These are phyloP conservation scores for Soucietia sequanensis DNA, from an alignment of 805 yeast genomes.

Conservation along the genomic window DNA sequence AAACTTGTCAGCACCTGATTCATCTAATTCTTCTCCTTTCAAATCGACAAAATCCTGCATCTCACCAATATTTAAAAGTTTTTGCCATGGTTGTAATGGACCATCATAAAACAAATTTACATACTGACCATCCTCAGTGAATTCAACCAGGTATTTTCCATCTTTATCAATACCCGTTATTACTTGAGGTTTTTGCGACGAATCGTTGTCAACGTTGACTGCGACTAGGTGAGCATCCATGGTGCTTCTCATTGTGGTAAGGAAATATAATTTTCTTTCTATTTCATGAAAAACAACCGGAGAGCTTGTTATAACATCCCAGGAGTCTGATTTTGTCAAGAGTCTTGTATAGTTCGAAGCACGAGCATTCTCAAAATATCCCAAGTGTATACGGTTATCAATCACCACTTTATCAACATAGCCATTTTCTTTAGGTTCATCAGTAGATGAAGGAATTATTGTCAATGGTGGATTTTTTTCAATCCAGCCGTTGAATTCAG, in stretches of 20 bases:
- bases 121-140: slow-evolving; percentile 73
- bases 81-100: slow-evolving; percentile 78
- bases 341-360: slow-evolving; percentile 41
- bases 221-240: slow-evolving; percentile 80
- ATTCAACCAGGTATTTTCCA: slow-evolving; percentile 66
- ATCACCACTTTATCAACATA: slow-evolving; percentile 72
- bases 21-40: slow-evolving; percentile 5
- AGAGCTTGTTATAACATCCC: slow-evolving; percentile 77
- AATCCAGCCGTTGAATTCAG: slow-evolving; percentile 58
- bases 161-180: slow-evolving; percentile 51
- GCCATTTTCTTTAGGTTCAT: slow-evolving; percentile 37
- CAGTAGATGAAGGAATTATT: slow-evolving; percentile 14
- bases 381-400: slow-evolving; percentile 67
- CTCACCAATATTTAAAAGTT: slow-evolving; percentile 46
- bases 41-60: slow-evolving; percentile 13
- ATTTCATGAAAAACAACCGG: slow-evolving; percentile 53
- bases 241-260: slow-evolving; percentile 72
- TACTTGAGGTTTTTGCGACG: slow-evolving; percentile 32
- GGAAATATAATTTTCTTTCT: slow-evolving; percentile 50
- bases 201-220: slow-evolving; percentile 49
- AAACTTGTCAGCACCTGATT: slow-evolving; percentile 8
- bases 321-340: slow-evolving; percentile 58
- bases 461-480: slow-evolving; percentile 37
- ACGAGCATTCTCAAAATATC: slow-evolving; percentile 65
- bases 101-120: slow-evolving; percentile 68